These are phyloP conservation scores for Kurtzmaniella natalensis DNA, from an alignment of 1,139 yeast genomes.

Conservation along the genomic window DNA sequence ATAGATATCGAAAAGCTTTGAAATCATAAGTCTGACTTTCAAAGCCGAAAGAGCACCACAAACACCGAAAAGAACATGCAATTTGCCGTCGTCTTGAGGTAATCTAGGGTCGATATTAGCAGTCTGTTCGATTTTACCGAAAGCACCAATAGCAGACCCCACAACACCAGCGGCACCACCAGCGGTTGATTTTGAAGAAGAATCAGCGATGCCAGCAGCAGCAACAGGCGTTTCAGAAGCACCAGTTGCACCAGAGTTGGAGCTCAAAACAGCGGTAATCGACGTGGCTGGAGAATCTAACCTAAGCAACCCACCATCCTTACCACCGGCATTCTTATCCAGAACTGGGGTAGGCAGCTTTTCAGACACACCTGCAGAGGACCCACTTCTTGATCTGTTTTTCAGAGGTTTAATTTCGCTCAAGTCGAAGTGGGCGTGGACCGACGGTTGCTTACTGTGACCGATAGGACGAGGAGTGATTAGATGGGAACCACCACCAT, in stretches of 20 bases:
- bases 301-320: too few relatives aligned
- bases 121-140: slow-evolving; percentile 36
- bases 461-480: slow-evolving; percentile 1
- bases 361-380: slow-evolving; percentile 23
- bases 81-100: slow-evolving; percentile 87
- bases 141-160: slow-evolving; percentile 4
- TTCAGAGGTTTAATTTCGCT: slow-evolving; percentile 62
- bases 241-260: slow-evolving; percentile 4
- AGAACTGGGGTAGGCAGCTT: slow-evolving; percentile 11
- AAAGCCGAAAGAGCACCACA: slow-evolving; percentile 84
- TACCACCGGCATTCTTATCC: slow-evolving; percentile 32
- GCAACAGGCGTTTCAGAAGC: neutral
- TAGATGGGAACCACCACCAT: too few relatives aligned
- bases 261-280: too few relatives aligned
- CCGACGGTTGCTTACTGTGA: slow-evolving; percentile 57
- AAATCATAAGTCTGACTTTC: slow-evolving; percentile 69
- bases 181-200: neutral
- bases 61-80: slow-evolving; percentile 82
- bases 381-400: slow-evolving; percentile 40
- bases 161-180: slow-evolving; percentile 7
- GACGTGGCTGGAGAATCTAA: slow-evolving; percentile 20
- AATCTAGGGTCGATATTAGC: slow-evolving; percentile 70
- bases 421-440: slow-evolving; percentile 78
- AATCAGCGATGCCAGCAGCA: neutral
- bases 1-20: slow-evolving; percentile 75